Base-by-base conservation (phyloP, 2,329 filamentous ascomycete genomes). In the Fusarium staphyleae region DNA sequence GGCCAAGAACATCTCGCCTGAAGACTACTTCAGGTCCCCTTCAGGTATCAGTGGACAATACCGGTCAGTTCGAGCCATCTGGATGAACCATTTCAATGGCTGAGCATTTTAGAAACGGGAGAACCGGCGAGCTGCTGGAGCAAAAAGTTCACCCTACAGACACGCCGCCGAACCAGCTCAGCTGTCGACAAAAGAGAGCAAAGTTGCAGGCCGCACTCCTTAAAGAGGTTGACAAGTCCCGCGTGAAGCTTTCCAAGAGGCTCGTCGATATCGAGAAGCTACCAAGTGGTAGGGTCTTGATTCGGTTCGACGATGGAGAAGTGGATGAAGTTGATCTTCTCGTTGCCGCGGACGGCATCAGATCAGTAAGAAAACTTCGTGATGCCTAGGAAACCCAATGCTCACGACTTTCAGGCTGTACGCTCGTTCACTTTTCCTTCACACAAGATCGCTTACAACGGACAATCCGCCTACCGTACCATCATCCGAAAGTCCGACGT, bases 311-410 rank as follows among this genome's bases (percentile, higher is more conserved):
- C 11, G 80, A 84, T 56, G 74, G 75, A 3, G 63, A 61, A 4
- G 44, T 37, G 1, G 74, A 73, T 3, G 65, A 72, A 13, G 74
- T 74, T 3, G 79, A 81, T 55, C 63, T 83, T 0, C 72, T 83
- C 1, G 73, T 84, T 2, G 81, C 80, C 0, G 81, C 78, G 4
- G 79, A 84, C 60, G 79, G 81, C 3, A 82, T 82, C 44, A 75
- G 78, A 50, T 81, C 79, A 4, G 75, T 79, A 37, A 18, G 15
- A 6, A n/a, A 16, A 14, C 14, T 32, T 32, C 13, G 28, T 10
- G 18, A 15, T 18, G 19, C 10, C 4, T 8, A 6, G 30, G 14
- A 0, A 16, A 5, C 4, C 1, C 15, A 6, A 3, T n/a, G 0
- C 28, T 55, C 8, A 50, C 14, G 14, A 3, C 3, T 15, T 1